phyloP scores from a whole-genome alignment of 1,284 basidiomycete species.

The Ceraceosorus bombacis region DNA sequence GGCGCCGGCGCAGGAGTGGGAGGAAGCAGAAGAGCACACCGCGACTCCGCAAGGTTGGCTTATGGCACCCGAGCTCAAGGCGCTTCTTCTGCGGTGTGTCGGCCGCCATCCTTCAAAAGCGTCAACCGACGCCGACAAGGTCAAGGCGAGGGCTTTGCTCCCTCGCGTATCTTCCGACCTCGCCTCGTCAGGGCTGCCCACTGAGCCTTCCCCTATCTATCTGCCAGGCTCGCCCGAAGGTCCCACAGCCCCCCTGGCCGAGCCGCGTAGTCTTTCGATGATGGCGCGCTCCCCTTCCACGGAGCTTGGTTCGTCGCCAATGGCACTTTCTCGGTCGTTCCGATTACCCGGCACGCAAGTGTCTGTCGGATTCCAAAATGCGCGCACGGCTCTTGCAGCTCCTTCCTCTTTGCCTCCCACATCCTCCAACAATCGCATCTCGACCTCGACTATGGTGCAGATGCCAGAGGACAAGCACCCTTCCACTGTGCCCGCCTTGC shows the following conservation, averaged over 20 bases:
- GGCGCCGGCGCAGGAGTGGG: not conserved
- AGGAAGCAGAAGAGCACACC: not conserved
- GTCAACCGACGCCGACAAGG: not conserved
- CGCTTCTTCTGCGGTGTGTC: constrained; percentile 18
- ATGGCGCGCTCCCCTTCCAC: not conserved
- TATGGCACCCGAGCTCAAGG: constrained; percentile 42
- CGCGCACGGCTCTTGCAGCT: not conserved
- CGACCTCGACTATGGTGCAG: not conserved
- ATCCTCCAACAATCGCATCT: not conserved
- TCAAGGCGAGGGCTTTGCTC: not conserved
- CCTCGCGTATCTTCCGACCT: not conserved
- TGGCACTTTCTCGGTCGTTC: not conserved
- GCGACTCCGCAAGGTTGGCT: constrained; percentile 8
- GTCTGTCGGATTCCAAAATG: not conserved
- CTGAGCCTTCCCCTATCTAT: not conserved
- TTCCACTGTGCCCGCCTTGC: no score
- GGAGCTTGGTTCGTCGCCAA: not conserved
- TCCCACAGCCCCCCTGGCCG: not conserved
- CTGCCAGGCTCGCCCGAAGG: not conserved
- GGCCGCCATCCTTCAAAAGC: not conserved
- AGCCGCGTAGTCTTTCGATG: not conserved
- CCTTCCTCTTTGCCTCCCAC: not conserved
- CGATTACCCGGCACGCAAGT: not conserved
- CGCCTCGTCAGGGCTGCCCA: not conserved
- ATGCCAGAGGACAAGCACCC: no score